Conservation (phyloP, 2,329 filamentous ascomycete genomes). For the Tolypocladium paradoxum region DNA sequence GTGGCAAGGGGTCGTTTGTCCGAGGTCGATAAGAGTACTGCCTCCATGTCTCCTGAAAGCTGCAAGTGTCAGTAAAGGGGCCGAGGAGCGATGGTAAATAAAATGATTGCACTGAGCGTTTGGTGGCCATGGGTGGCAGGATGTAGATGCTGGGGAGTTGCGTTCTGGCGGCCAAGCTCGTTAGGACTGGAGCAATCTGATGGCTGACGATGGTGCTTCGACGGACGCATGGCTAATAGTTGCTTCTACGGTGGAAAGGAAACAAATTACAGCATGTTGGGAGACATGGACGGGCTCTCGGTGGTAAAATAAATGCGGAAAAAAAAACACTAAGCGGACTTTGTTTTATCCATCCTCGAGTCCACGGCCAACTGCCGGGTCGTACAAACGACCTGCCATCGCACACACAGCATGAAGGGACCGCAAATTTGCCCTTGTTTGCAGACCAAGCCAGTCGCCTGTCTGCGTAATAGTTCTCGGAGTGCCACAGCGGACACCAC, state of each 20-base stretch:
- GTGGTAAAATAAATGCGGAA: no score
- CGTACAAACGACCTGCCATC: not conserved
- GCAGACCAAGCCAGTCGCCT: accelerated
- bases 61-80: not conserved
- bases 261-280: no score
- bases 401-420: not conserved
- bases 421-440: not conserved
- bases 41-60: no score
- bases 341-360: not conserved
- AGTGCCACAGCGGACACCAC: no score
- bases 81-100: no score
- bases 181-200: no score
- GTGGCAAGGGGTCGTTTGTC: no score
- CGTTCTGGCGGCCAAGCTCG: not conserved
- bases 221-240: not conserved
- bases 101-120: no score
- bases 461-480: not conserved
- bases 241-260: not conserved
- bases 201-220: not conserved
- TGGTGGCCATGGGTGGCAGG: no score
- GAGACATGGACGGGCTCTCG: no score
- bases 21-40: no score
- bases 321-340: not conserved
- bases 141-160: not conserved
- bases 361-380: not conserved